Percentiles rank a stretch among this genome's conserved stretches.
Evolutionary conservation across 2,329 filamentous ascomycete genomes (phyloP).

Genomic region (Aspergillus sp.): DNA sequence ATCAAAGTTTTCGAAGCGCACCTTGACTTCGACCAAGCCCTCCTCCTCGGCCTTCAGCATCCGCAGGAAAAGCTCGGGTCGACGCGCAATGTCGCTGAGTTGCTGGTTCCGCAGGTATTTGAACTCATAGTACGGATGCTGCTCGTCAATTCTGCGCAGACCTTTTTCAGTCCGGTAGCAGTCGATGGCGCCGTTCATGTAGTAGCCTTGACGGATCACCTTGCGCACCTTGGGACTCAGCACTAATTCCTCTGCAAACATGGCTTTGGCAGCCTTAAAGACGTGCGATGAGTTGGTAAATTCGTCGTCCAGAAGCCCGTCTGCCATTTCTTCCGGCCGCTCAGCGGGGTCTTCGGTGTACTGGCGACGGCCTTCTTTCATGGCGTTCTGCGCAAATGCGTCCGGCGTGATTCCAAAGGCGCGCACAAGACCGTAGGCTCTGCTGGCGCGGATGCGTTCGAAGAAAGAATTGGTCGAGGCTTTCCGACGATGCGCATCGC

Average conservation of each 20-base stretch:
- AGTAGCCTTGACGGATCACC: slow-evolving; percentile 74
- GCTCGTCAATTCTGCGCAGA: slow-evolving; percentile 82
- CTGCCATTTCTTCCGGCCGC: slow-evolving; percentile 78
- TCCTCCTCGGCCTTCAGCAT: slow-evolving; percentile 98
- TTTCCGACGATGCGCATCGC: slow-evolving; percentile 66
- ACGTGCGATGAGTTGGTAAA: slow-evolving; percentile 70
- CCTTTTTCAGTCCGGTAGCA: slow-evolving; percentile 91
- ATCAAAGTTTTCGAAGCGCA: slow-evolving; percentile 66
- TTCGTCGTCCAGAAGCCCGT: slow-evolving; percentile 62
- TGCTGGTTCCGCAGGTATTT: slow-evolving; percentile 92
- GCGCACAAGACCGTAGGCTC: slow-evolving; percentile 71
- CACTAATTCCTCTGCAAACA: slow-evolving; percentile 86
- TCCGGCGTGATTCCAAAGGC: slow-evolving; percentile 88
- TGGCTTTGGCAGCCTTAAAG: slow-evolving; percentile 68
- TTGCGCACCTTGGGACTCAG: slow-evolving; percentile 84
- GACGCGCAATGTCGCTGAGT: slow-evolving; percentile 67
- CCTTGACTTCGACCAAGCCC: slow-evolving; percentile 75
- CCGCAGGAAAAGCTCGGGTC: slow-evolving; percentile 84
- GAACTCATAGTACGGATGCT: slow-evolving; percentile 94
- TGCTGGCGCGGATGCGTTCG: slow-evolving; percentile 74
- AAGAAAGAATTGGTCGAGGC: slow-evolving; percentile 73
- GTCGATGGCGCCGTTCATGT: slow-evolving; percentile 73
- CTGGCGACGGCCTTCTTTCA: slow-evolving; percentile 67
- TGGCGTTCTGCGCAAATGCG: slow-evolving; percentile 76
- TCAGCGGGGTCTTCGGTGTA: slow-evolving; percentile 77